Percentiles rank a stretch among this genome's conserved stretches.
These are phyloP conservation scores for Alternaria conjuncta DNA, from an alignment of 2,329 filamentous ascomycete genomes.

Conservation along the genomic window DNA sequence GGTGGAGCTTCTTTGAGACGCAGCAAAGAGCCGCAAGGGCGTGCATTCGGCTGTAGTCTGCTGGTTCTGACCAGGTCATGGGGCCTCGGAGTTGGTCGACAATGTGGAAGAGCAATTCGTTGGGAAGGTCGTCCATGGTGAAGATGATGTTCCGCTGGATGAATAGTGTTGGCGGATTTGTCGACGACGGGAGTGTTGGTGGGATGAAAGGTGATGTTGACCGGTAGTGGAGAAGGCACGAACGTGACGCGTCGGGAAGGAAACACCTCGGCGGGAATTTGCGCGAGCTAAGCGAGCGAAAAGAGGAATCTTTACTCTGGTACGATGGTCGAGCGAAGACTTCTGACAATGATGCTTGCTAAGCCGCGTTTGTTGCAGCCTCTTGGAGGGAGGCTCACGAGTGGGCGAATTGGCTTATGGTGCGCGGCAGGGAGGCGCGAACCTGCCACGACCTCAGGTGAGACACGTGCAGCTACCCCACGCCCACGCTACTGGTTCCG, in stretches of 20 bases:
- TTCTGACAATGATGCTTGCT: not conserved
- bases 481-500: not conserved
- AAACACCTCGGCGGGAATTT: not conserved
- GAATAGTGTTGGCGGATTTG: no score
- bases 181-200: not conserved
- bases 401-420: not conserved
- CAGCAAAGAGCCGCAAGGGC: not conserved
- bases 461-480: not conserved
- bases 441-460: not conserved
- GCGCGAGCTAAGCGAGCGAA: not conserved
- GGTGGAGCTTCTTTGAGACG: not conserved
- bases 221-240: not conserved
- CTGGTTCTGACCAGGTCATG: not conserved
- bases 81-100: not conserved
- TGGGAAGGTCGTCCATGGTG: not conserved
- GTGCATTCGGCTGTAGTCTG: not conserved
- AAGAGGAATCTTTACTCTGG: not conserved
- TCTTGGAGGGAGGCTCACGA: not conserved
- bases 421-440: not conserved
- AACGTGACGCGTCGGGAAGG: not conserved
- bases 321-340: not conserved
- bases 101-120: slow-evolving; percentile 1
- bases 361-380: not conserved
- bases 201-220: not conserved
- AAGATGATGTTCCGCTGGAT: no score